Conservation (phyloP, 208 protist species). For the Trypanosoma conorhini region DNA sequence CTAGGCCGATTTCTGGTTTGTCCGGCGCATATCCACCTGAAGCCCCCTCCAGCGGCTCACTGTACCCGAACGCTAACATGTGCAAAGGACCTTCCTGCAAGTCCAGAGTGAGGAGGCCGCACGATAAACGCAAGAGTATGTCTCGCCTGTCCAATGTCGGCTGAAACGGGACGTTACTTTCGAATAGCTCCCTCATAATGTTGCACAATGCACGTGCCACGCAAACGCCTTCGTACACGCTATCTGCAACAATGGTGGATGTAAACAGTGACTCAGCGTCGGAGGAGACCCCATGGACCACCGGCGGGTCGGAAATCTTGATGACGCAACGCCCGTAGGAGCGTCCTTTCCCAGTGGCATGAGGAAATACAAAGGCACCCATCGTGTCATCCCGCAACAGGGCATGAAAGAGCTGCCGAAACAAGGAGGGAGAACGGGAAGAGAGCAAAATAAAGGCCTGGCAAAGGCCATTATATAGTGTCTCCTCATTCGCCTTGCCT, state of each 20-base stretch:
- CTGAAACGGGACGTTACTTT: conserved; percentile 9
- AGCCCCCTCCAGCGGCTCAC: not conserved
- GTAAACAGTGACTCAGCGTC: conserved; percentile 12
- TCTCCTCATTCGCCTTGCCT: not conserved
- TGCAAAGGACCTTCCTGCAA: not conserved
- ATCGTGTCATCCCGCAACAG: conserved; percentile 24
- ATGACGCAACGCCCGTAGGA: conserved; percentile 20
- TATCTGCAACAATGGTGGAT: conserved; percentile 14
- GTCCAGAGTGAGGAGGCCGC: conserved; percentile 27
- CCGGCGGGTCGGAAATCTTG: conserved; percentile 9
- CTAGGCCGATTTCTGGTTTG: not conserved
- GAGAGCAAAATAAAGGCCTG: conserved; percentile 17
- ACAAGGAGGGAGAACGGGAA: conserved; percentile 12
- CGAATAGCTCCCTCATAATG: conserved; percentile 22
- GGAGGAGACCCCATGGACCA: not conserved
- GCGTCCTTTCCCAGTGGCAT: not conserved
- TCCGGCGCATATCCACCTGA: not conserved
- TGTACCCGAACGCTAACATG: not conserved
- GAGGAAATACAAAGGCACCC: conserved; percentile 28
- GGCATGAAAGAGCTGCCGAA: conserved; percentile 8
- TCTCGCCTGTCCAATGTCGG: conserved; percentile 14
- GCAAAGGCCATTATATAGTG: not conserved
- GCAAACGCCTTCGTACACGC: conserved; percentile 22
- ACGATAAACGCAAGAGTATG: conserved; percentile 25
- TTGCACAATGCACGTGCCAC: conserved; percentile 24